phyloP scores from a whole-genome alignment of 805 yeast genomes.

The Cyberlindnera mycetangii region DNA sequence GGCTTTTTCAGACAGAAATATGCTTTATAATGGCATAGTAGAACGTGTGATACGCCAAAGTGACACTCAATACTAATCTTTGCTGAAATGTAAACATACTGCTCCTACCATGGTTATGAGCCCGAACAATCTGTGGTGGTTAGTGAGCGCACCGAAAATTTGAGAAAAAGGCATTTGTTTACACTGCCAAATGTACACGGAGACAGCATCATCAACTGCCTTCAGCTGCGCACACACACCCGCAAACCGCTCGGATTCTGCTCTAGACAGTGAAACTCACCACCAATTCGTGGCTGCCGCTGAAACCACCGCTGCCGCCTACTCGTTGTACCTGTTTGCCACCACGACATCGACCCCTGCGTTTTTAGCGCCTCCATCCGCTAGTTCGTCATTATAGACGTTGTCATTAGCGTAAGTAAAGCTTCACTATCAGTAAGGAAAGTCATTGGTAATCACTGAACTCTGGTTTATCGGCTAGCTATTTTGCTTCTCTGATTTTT shows the following conservation, averaged over 20 bases:
- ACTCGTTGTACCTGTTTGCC: background rate
- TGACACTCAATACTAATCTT: background rate
- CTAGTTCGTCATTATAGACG: background rate
- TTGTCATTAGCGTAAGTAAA: background rate
- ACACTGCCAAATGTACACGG: conserved; percentile 1
- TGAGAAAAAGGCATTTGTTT: conserved; percentile 13
- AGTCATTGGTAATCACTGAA: no score
- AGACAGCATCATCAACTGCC: background rate
- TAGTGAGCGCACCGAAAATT: conserved; percentile 5
- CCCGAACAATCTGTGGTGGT: background rate
- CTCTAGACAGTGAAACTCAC: background rate
- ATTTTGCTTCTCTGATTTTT: background rate
- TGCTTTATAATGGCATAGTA: no score
- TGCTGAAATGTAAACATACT: conserved; percentile 7
- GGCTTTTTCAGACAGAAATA: no score
- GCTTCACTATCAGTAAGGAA: no score
- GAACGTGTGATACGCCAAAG: no score
- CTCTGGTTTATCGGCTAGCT: background rate
- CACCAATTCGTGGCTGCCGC: background rate
- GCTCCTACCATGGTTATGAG: conserved; percentile 4
- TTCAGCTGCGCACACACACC: background rate
- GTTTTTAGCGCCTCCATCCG: background rate
- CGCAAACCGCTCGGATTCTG: background rate
- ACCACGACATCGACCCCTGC: background rate
- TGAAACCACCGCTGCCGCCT: background rate